Conservation (phyloP, 2,329 filamentous ascomycete species). For the Phoma herbarum region DNA sequence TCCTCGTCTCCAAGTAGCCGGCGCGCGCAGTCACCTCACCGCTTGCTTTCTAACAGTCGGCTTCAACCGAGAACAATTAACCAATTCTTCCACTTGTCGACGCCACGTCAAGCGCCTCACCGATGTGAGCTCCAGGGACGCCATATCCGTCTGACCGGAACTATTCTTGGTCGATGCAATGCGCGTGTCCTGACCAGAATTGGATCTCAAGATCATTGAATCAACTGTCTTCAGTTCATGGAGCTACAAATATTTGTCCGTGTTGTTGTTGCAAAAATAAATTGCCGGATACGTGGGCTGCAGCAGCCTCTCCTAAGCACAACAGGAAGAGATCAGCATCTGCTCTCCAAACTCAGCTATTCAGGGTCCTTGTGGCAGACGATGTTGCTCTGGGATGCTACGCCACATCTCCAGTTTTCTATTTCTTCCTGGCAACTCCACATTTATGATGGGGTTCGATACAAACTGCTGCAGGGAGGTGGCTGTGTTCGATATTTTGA, state of each 20-base stretch:
- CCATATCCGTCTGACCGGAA: neutral
- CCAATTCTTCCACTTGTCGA: conserved; percentile 1
- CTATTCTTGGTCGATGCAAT: conserved; percentile 1
- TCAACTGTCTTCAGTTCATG: neutral
- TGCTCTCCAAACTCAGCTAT: conserved; percentile 24
- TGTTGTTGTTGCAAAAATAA: conserved; percentile 19
- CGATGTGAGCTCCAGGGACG: neutral
- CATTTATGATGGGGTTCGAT: conserved; percentile 24
- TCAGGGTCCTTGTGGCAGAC: conserved; percentile 32
- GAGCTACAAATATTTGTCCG: conserved; percentile 1
- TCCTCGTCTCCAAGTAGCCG: conserved; percentile 18
- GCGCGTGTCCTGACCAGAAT: neutral
- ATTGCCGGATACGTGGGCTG: conserved; percentile 8
- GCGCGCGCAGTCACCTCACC: conserved; percentile 6
- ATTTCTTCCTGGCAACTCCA: conserved; percentile 26
- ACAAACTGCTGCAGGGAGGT: conserved; percentile 30
- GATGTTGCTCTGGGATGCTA: conserved; percentile 36
- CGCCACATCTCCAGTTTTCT: conserved; percentile 32
- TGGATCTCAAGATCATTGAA: neutral
- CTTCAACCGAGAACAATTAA: conserved; percentile 8
- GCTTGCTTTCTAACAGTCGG: conserved; percentile 9
- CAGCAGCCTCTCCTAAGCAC: conserved; percentile 13
- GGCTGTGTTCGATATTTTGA: conserved; percentile 22
- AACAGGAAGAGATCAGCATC: conserved; percentile 20
- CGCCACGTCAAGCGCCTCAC: conserved; percentile 5